Evolutionary conservation across 257 asterid species (phyloP).

Genomic region (Buddleja alternifolia): DNA sequence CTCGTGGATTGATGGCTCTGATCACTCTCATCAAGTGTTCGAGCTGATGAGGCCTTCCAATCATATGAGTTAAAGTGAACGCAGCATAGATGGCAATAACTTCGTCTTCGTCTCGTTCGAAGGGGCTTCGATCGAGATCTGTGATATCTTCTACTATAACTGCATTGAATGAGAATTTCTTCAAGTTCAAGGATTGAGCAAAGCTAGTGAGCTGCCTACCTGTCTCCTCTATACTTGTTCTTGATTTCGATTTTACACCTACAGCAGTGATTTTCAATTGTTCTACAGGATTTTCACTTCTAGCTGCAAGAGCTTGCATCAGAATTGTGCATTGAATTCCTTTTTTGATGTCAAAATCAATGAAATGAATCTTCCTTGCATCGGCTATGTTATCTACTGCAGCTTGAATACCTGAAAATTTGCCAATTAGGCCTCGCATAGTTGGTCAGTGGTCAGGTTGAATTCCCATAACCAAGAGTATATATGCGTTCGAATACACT

Average conservation of each 20-base stretch:
- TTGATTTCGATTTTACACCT: constrained; percentile 39
- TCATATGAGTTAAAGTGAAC: constrained; percentile 41
- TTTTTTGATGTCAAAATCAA: constrained; percentile 52
- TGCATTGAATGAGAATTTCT: constrained; percentile 43
- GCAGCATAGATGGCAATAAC: constrained; percentile 44
- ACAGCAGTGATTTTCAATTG: constrained; percentile 64
- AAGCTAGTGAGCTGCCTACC: constrained; percentile 44
- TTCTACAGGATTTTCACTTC: constrained; percentile 35
- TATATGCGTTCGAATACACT: no score
- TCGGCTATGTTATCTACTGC: constrained; percentile 47
- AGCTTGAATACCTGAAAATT: constrained; percentile 58
- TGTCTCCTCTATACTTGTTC: constrained; percentile 49
- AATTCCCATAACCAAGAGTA: no score
- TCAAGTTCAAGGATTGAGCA: constrained; percentile 49
- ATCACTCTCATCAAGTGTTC: no score
- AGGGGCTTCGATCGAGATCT: constrained; percentile 34
- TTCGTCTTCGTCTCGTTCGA: constrained; percentile 44
- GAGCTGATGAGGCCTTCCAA: no score
- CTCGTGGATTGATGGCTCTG: no score
- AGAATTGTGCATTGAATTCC: constrained; percentile 56
- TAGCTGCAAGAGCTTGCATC: constrained; percentile 68
- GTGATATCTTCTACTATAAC: constrained; percentile 49
- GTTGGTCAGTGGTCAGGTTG: no score
- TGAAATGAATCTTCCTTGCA: constrained; percentile 52
- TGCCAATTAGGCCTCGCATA: no score